Percentiles rank a stretch among this genome's conserved stretches.
phyloP scores from a whole-genome alignment of 2,329 filamentous ascomycete species.

The Trichoderma semiorbis region DNA sequence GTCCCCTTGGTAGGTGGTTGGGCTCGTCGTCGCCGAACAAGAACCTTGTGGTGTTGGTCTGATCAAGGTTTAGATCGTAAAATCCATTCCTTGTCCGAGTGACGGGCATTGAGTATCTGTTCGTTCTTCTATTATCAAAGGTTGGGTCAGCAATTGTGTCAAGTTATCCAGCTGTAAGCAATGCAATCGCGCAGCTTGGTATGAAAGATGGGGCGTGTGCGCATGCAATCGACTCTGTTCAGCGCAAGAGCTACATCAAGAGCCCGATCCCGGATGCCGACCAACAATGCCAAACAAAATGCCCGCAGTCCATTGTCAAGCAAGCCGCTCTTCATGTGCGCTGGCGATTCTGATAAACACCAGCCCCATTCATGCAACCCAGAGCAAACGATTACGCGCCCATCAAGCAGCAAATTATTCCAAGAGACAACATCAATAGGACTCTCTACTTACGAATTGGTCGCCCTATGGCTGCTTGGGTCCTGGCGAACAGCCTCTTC shows the following conservation, averaged over 20 bases:
- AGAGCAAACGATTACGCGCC: background rate
- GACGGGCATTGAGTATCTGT: constrained; percentile 92
- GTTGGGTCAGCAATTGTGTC: constrained; percentile 23
- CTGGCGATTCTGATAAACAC: background rate
- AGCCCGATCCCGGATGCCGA: background rate
- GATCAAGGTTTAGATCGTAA: constrained; percentile 69
- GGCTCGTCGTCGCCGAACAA: constrained; percentile 77
- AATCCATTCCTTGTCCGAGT: constrained; percentile 65
- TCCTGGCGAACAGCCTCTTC: constrained; percentile 68
- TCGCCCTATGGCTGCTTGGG: constrained; percentile 68
- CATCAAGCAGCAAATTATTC: background rate
- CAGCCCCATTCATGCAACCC: background rate
- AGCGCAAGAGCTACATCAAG: background rate
- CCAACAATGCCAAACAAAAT: background rate
- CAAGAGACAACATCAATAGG: constrained; percentile 13
- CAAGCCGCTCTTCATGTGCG: background rate
- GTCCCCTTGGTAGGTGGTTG: constrained; percentile 44
- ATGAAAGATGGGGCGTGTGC: background rate
- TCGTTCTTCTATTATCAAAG: constrained; percentile 53
- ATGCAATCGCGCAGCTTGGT: background rate
- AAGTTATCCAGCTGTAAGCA: background rate
- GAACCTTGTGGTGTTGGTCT: constrained; percentile 81
- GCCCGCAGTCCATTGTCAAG: background rate
- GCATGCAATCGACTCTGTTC: background rate
- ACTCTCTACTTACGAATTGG: constrained; percentile 69